A percentile compares a stretch with the other conserved stretches of the same genome.
Conservation (phyloP, 2,329 filamentous ascomycete genomes). For the Botrytis medusae region DNA sequence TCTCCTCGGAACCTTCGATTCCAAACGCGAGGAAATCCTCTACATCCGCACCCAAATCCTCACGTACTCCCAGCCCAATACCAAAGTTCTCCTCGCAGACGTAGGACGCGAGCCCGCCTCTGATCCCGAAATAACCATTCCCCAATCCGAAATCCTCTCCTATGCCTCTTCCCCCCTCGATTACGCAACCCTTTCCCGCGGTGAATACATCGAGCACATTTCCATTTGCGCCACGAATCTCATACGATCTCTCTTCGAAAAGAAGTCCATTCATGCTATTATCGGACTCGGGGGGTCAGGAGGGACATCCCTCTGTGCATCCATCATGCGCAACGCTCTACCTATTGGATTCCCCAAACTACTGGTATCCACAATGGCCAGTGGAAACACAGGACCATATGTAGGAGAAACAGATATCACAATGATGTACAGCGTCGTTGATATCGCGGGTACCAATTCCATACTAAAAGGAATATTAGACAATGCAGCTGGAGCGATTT, state of each 20-base stretch:
- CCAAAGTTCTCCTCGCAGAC: conserved; percentile 52
- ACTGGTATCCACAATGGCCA: conserved; percentile 69
- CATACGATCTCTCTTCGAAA: conserved; percentile 44
- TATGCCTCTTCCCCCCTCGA: conserved; percentile 37
- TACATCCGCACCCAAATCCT: conserved; percentile 51
- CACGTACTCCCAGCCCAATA: conserved; percentile 21
- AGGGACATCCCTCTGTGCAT: conserved; percentile 59
- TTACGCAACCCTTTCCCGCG: conserved; percentile 47
- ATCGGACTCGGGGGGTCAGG: conserved; percentile 62
- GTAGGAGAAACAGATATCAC: conserved; percentile 67
- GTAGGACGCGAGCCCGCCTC: conserved; percentile 50
- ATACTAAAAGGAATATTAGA: conserved; percentile 57
- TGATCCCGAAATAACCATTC: conserved; percentile 49
- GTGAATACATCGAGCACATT: conserved; percentile 58
- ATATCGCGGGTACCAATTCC: conserved; percentile 64
- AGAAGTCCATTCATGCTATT: conserved; percentile 52
- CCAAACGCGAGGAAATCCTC: conserved; percentile 59
- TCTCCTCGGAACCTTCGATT: conserved; percentile 62
- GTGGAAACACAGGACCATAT: conserved; percentile 63
- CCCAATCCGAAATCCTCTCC: conserved; percentile 46
- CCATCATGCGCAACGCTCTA: conserved; percentile 59
- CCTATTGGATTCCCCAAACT: conserved; percentile 69
- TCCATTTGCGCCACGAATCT: conserved; percentile 47
- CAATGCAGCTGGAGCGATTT: conserved; percentile 63
- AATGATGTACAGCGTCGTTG: conserved; percentile 70